A percentile compares a stretch with the other conserved stretches of the same genome.
Conservation (phyloP, 1,284 basidiomycete genomes). For the Ceratobasidium sp. region DNA sequence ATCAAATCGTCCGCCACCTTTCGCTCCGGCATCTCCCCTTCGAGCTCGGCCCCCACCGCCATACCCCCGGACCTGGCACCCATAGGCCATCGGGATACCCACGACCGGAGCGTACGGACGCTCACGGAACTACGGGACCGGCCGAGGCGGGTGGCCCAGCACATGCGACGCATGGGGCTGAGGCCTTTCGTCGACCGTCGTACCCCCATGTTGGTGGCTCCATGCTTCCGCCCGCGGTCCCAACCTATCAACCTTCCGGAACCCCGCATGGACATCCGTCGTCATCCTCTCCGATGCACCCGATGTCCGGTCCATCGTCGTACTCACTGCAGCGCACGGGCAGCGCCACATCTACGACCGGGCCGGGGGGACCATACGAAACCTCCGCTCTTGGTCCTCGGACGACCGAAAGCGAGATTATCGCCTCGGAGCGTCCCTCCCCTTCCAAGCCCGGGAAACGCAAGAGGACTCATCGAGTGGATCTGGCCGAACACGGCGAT, state of each 20-base stretch:
- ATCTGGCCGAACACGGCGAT: neutral
- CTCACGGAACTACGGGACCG: neutral
- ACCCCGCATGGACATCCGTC: neutral
- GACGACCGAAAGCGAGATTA: neutral
- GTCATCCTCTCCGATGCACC: constrained; percentile 7
- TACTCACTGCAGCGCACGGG: constrained; percentile 7
- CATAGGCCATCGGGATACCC: constrained; percentile 4
- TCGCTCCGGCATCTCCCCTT: constrained; percentile 1
- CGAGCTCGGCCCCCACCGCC: neutral
- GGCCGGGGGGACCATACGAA: constrained; percentile 8
- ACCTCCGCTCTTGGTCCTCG: neutral
- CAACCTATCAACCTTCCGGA: constrained; percentile 5
- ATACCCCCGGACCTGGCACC: neutral
- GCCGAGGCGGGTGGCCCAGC: neutral
- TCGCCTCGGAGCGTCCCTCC: constrained; percentile 2
- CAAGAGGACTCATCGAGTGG: constrained; percentile 4
- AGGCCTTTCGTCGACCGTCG: constrained; percentile 13
- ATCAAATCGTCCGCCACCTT: constrained; percentile 22
- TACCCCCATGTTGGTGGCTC: neutral
- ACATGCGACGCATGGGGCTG: neutral
- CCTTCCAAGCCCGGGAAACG: constrained; percentile 7
- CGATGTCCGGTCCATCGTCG: neutral
- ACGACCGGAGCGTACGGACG: neutral
- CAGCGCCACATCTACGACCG: constrained; percentile 20
- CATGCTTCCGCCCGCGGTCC: constrained; percentile 26